Base-by-base conservation (phyloP, 768 basidiomycete species). In the Phaffia tasmanica region DNA sequence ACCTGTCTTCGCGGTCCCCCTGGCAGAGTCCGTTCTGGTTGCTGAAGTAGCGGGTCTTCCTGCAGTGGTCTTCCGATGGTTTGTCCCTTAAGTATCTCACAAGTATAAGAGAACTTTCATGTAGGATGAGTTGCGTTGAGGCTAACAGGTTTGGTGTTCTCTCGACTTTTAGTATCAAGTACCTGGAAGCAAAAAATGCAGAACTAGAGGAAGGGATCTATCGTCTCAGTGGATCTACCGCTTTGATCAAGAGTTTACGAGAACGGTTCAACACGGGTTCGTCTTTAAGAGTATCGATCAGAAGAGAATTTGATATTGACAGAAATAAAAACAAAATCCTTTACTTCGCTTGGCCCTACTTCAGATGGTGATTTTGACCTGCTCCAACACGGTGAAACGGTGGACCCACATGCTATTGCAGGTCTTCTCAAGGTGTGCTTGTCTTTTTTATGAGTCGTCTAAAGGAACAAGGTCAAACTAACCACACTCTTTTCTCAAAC, bases 121-220 rank as follows among this genome's bases (percentile, higher is more conserved):
- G 16, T 51, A 23, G 53, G 9, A 9, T 16, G 9, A 54, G 29
- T 23, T 29, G 53, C 9, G 53, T 16, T 23, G n/a, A 23, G 53
- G 15, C 15, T 4, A 54, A 54, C 23, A 54, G 4, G 23, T 54
- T 29, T 16, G 23, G 29, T 16, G 15, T 29, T 15, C 9, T 54
- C 29, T 29, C 15, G 9, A 23, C 53, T 15, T 23, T 9, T 42
- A 42, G 35, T 48, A 93, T 99, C 71, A 86, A 95, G 74, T 99
- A 94, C 77, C 80, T 99, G 64, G 90, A 98, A 79, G 83, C 84
- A 23, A 93, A 93, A 79, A 83, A 88, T 75, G 94, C 95, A 25
- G 89, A 97, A 69, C 85, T 88, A 71, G 95, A 99, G 74, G 95
- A 99, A 77, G 95, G 95, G 46, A 94, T 99, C 68, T 99, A 97